Percentiles rank a stretch among this genome's conserved stretches.
Conservation (phyloP, 768 basidiomycete genomes). For the Hypsizygus marmoreus region DNA sequence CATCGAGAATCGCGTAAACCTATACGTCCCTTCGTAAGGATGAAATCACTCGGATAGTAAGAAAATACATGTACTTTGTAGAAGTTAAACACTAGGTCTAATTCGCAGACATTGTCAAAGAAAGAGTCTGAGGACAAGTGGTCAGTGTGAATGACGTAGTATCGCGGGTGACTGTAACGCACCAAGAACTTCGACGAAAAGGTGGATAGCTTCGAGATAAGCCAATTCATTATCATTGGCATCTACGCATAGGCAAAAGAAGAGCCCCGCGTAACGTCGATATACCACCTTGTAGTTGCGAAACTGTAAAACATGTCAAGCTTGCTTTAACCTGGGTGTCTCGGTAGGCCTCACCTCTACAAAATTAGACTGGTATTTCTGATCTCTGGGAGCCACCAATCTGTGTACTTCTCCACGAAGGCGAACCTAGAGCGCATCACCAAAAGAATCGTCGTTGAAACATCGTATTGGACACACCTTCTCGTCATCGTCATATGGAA, state of each 20-base stretch:
- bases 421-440: conserved; percentile 60
- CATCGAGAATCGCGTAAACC: conserved; percentile 98
- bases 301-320: conserved; percentile 56
- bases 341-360: conserved; percentile 75
- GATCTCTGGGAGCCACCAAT: conserved; percentile 93
- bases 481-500: conserved; percentile 98
- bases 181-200: conserved; percentile 98
- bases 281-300: conserved; percentile 98
- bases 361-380: conserved; percentile 99
- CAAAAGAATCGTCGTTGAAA: background rate
- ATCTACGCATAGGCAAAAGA: conserved; percentile 97
- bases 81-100: conserved; percentile 98
- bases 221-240: conserved; percentile 98
- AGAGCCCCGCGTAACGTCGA: conserved; percentile 93
- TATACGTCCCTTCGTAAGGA: conserved; percentile 27
- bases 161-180: conserved; percentile 28
- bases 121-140: conserved; percentile 71
- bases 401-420: conserved; percentile 96
- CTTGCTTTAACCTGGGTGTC: conserved; percentile 6
- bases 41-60: background rate
- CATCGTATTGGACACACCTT: conserved; percentile 59
- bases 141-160: conserved; percentile 4
- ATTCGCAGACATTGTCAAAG: conserved; percentile 98
- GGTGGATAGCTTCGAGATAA: conserved; percentile 95
- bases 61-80: conserved; percentile 72